phyloP scores from a whole-genome alignment of 2,329 filamentous ascomycete species.

The Coniochaeta prunicola region DNA sequence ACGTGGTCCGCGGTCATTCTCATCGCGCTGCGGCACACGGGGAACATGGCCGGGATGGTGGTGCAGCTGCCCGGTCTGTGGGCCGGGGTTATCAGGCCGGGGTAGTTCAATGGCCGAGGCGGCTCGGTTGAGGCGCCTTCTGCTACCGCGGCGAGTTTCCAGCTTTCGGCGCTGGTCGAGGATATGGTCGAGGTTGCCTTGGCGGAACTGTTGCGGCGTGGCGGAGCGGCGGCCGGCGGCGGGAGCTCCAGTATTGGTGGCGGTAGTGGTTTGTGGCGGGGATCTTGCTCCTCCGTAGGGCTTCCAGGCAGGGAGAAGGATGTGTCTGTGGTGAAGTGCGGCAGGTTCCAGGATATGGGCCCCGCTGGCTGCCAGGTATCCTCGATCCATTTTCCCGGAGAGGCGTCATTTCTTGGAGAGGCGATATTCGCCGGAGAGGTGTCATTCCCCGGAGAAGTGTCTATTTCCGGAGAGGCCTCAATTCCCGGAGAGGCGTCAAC shows the following conservation, averaged over 20 bases:
- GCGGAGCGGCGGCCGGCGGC: not conserved
- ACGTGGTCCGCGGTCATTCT: not conserved
- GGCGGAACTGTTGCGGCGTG: not conserved
- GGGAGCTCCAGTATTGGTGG: not conserved
- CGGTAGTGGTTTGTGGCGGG: not conserved
- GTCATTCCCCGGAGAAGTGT: too few relatives aligned
- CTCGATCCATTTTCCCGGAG: not conserved
- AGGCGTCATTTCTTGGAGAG: too few relatives aligned
- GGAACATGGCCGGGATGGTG: not conserved
- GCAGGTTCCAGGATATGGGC: not conserved
- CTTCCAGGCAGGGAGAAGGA: not conserved
- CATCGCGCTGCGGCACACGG: not conserved
- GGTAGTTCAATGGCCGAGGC: not conserved
- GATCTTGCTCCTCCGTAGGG: not conserved
- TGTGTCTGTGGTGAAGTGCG: not conserved
- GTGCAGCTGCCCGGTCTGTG: constrained; percentile 3
- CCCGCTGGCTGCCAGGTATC: not conserved
- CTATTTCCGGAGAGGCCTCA: too few relatives aligned
- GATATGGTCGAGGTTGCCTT: not conserved
- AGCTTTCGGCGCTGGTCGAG: not conserved
- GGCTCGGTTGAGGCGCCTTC: not conserved
- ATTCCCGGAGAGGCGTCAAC: too few relatives aligned
- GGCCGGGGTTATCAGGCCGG: not conserved
- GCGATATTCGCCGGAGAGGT: too few relatives aligned
- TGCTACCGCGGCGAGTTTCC: not conserved